Evolutionary conservation across 75 land plant species (phyloP), one percentile per base, ranked within the genome.

Genomic region (Picea glauca): DNA sequence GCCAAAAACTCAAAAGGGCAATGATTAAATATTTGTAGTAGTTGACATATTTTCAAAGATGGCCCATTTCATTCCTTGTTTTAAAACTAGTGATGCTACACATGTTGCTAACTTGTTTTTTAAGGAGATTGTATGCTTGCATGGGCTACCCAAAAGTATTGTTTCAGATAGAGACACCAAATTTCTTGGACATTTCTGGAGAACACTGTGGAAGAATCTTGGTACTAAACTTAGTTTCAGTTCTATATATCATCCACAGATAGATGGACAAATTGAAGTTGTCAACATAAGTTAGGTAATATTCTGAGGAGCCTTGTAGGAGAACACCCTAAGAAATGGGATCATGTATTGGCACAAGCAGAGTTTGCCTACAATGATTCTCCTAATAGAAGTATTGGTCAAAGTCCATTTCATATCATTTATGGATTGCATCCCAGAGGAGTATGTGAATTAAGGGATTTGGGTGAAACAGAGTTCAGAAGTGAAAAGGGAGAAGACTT

Each of bases 151-250:
- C 0, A 63, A 38, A 12, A 13, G 76, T 4, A 83, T 83, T 13
- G 54, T 59, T 7, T 83, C 77, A 23, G 59, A 84, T 81, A 67
- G 73, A 33, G 85, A 87, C 33, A 21, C 40, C 3, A 78, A 73
- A 21, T 86, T 86, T 76, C 17, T 75, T 5, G 62, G 81, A 6
- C 54, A 80, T 56, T 80, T 75, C 38, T 80, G 77, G 77, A 31
- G 74, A 30, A 62, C 65, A 26, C 26, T 62, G 7, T 23, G 65
- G 31, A 62, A 23, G 65, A 62, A 62, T 3, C 26, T 23, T 8
- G 8, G 9, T 12, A 23, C 1, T 1, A 5, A 11, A 1, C 3
- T 62, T 38, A 59, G 0, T 59, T 59, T 59, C 12, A 59, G 15
- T 3, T 59, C 14, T 3, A 2, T 0, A 0, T 59, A 59, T 3